Conservation (phyloP, 495 filamentous ascomycete species). For the Lasiosphaeria ovina region DNA sequence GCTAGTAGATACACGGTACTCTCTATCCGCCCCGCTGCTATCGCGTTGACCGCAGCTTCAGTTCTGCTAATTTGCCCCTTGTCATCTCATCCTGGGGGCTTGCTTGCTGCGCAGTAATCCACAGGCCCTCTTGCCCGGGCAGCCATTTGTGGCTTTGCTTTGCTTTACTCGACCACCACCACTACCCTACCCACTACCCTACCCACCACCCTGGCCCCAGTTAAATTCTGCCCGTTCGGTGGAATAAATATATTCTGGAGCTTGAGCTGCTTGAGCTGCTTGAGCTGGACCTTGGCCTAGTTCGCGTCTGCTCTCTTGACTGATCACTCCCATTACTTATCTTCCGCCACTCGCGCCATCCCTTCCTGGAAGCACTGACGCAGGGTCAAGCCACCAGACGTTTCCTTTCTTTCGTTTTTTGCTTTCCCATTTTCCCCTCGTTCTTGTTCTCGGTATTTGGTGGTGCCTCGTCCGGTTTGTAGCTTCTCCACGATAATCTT, state of each 20-base stretch:
- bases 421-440: neutral
- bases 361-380: too few species aligned
- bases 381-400: conserved; percentile 7
- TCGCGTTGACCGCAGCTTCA: too few species aligned
- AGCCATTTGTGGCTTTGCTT: too few species aligned
- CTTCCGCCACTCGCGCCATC: too few species aligned
- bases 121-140: neutral
- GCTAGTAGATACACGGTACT: too few species aligned
- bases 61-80: neutral
- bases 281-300: too few species aligned
- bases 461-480: too few species aligned
- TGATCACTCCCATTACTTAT: too few species aligned
- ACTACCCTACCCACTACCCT: neutral
- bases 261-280: conserved; percentile 3
- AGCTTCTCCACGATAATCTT: neutral
- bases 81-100: neutral
- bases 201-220: neutral
- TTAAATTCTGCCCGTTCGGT: neutral
- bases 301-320: too few species aligned
- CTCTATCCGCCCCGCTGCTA: too few species aligned
- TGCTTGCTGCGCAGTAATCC: too few species aligned
- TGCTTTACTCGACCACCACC: neutral
- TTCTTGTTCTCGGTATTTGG: too few species aligned
- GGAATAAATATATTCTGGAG: conserved; percentile 15
- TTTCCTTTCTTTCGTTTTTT: conserved; percentile 5